These are phyloP conservation scores for Neohortaea acidophila DNA, from an alignment of 495 filamentous ascomycete species.

Conservation along the genomic window DNA sequence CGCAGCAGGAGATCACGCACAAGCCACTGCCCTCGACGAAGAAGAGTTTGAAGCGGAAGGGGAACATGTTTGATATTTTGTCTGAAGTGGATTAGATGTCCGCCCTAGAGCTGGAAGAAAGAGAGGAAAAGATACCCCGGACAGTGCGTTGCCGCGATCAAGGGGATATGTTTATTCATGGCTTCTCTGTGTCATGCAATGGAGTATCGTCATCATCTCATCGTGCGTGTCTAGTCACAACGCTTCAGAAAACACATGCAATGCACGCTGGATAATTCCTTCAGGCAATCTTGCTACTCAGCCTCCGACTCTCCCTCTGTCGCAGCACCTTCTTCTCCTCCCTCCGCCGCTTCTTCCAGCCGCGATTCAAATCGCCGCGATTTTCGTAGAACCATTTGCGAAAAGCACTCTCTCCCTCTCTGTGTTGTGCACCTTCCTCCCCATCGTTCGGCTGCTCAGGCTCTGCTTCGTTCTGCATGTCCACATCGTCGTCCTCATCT, in stretches of 20 bases:
- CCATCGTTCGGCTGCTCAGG: slow-evolving; percentile 25
- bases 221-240: too few species aligned
- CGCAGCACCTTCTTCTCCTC: slow-evolving; percentile 72
- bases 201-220: too few species aligned
- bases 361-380: slow-evolving; percentile 72
- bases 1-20: too few species aligned
- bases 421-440: slow-evolving; percentile 12
- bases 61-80: too few species aligned
- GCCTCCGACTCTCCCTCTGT: slow-evolving; percentile 59
- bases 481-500: slow-evolving; percentile 25
- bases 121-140: too few species aligned
- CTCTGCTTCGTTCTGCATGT: slow-evolving; percentile 25
- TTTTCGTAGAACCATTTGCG: slow-evolving; percentile 87
- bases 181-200: too few species aligned
- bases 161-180: too few species aligned
- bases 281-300: slow-evolving; percentile 21
- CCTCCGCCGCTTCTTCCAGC: slow-evolving; percentile 76
- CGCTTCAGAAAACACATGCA: neutral
- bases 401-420: slow-evolving; percentile 49
- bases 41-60: too few species aligned
- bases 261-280: neutral
- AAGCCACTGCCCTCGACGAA: too few species aligned
- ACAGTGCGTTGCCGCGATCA: too few species aligned
- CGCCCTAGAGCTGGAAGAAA: too few species aligned
- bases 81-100: too few species aligned